These are phyloP conservation scores for Endogone sp. DNA, from an alignment of 192 early-diverging fungal species.

Conservation along the genomic window DNA sequence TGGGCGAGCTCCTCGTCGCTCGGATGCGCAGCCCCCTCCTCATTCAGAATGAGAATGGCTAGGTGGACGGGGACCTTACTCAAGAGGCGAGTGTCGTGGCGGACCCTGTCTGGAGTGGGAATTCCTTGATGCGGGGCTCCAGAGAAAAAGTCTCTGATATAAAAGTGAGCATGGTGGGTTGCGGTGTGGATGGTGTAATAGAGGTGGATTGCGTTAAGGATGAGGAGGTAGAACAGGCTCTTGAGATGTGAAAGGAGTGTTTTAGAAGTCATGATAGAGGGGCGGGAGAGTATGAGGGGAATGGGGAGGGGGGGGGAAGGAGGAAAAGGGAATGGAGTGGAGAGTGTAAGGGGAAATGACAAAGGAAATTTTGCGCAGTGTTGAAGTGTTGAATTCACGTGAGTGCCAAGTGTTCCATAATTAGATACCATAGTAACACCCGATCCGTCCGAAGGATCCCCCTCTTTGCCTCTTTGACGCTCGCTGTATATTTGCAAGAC, in stretches of 20 bases:
- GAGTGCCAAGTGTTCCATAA: background rate
- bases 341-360: background rate
- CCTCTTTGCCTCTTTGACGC: no score
- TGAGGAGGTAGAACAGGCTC: background rate
- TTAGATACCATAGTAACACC: no score
- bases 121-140: background rate
- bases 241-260: background rate
- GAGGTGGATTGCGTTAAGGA: background rate
- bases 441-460: no score
- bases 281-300: background rate
- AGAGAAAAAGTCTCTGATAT: background rate
- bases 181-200: constrained; percentile 1
- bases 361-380: no score
- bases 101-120: background rate
- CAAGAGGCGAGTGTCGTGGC: background rate
- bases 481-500: no score
- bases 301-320: background rate
- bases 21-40: background rate
- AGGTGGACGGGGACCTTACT: constrained; percentile 9
- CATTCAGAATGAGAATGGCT: constrained; percentile 4
- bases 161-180: constrained; percentile 2
- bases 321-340: background rate
- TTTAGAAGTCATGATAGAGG: background rate
- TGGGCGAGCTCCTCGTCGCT: background rate
- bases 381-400: background rate